Percentiles rank a stretch among this genome's conserved stretches.
These are phyloP conservation scores for Boletus coccyginus DNA, from an alignment of 768 basidiomycete species.

Conservation along the genomic window DNA sequence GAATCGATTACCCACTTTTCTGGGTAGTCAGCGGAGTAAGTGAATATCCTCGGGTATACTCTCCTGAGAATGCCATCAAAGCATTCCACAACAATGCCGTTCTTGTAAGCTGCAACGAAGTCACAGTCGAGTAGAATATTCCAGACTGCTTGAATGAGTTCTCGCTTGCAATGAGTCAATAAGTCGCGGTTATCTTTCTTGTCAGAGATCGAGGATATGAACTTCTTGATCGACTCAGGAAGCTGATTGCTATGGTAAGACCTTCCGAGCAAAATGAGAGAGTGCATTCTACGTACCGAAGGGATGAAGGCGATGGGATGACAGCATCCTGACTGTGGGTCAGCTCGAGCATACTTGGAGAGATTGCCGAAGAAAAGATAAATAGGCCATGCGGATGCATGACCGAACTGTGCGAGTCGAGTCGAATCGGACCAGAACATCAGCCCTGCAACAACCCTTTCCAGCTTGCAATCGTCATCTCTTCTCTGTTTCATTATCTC, in stretches of 20 bases:
- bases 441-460: neutral
- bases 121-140: neutral
- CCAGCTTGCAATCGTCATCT: neutral
- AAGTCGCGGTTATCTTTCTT: neutral
- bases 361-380: neutral
- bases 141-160: neutral
- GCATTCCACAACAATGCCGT: too few species aligned
- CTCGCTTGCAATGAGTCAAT: neutral
- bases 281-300: constrained; percentile 1
- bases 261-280: neutral
- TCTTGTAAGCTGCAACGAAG: neutral
- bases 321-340: neutral
- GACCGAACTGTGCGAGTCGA: constrained; percentile 7
- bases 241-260: neutral
- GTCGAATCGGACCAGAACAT: constrained; percentile 11
- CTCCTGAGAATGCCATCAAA: too few species aligned
- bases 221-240: neutral
- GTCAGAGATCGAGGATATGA: neutral
- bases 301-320: neutral
- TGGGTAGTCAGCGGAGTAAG: too few species aligned
- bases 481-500: constrained; percentile 1
- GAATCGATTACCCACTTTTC: neutral
- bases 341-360: neutral
- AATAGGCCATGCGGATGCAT: constrained; percentile 14
- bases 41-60: too few species aligned